Evolutionary conservation across 176 grass and related monocot genomes (phyloP).

Genomic region (Rhynchospora tenuis): DNA sequence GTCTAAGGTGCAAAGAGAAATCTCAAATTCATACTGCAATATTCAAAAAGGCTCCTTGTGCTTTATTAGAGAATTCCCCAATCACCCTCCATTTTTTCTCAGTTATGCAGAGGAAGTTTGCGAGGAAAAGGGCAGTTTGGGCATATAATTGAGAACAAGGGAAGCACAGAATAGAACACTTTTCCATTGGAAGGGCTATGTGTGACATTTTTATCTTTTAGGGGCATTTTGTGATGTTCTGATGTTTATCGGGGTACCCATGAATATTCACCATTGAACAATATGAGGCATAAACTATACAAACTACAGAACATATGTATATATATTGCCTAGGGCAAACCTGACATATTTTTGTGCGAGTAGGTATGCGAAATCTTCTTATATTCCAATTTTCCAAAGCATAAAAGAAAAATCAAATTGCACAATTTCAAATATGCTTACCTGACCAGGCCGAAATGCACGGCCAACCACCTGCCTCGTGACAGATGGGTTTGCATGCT

Average conservation of each 20-base stretch:
- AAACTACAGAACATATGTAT: not conserved
- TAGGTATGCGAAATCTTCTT: not conserved
- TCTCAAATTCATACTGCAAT: not conserved
- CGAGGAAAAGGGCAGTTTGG: not conserved
- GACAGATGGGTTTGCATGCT: conserved; percentile 78
- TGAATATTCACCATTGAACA: not conserved
- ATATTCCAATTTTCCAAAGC: not conserved
- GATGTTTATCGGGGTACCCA: not conserved
- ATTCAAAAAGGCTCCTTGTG: not conserved
- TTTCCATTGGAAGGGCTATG: not conserved
- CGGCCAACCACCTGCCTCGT: conserved; percentile 66
- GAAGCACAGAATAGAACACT: not conserved
- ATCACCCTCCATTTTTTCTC: not conserved
- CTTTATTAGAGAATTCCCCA: not conserved
- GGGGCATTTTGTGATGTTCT: not conserved
- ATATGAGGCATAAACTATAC: not conserved
- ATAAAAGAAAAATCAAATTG: conserved; percentile 5
- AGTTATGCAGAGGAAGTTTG: not conserved
- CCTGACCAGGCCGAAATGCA: conserved; percentile 66
- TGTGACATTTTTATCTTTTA: not conserved
- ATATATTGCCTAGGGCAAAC: not conserved
- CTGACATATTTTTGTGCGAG: not conserved
- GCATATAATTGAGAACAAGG: not conserved
- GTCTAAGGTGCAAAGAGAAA: not conserved
- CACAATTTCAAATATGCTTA: not conserved